These are phyloP conservation scores for Hypomontagnella submonticulosa DNA, from an alignment of 495 filamentous ascomycete species.

Conservation along the genomic window DNA sequence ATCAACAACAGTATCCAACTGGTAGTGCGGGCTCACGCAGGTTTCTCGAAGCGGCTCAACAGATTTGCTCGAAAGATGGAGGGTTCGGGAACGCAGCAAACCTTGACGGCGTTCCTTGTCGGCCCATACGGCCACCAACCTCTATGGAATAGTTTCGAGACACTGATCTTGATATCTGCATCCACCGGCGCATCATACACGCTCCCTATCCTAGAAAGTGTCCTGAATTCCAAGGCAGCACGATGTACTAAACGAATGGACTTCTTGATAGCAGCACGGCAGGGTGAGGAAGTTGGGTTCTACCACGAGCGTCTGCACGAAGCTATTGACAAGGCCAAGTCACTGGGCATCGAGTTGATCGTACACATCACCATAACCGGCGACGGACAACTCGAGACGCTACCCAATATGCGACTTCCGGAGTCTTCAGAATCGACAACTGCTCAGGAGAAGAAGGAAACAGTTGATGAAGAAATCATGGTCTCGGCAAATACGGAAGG, in stretches of 20 bases:
- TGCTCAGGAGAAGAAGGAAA: conserved; percentile 43
- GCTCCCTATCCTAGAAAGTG: conserved; percentile 65
- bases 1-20: conserved; percentile 74
- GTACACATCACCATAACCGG: conserved; percentile 69
- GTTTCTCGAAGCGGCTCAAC: conserved; percentile 76
- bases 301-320: conserved; percentile 71
- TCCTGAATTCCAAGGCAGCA: conserved; percentile 55
- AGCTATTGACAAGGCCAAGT: conserved; percentile 64
- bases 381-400: conserved; percentile 38
- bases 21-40: conserved; percentile 74
- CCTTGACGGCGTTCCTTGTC: conserved; percentile 60
- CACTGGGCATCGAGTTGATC: conserved; percentile 57
- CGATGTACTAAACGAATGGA: conserved; percentile 72
- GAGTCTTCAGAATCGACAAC: conserved; percentile 22
- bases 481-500: conserved; percentile 28
- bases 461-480: conserved; percentile 42
- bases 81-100: conserved; percentile 47
- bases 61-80: conserved; percentile 66
- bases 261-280: conserved; percentile 79
- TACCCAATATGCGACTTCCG: conserved; percentile 5
- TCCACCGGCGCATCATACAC: conserved; percentile 68
- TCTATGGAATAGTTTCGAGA: conserved; percentile 67
- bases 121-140: conserved; percentile 69
- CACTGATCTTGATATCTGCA: conserved; percentile 67
- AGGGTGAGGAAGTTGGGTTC: conserved; percentile 73